Base-by-base conservation (phyloP, 2,329 filamentous ascomycete genomes). In the Exserohilum turcica region DNA sequence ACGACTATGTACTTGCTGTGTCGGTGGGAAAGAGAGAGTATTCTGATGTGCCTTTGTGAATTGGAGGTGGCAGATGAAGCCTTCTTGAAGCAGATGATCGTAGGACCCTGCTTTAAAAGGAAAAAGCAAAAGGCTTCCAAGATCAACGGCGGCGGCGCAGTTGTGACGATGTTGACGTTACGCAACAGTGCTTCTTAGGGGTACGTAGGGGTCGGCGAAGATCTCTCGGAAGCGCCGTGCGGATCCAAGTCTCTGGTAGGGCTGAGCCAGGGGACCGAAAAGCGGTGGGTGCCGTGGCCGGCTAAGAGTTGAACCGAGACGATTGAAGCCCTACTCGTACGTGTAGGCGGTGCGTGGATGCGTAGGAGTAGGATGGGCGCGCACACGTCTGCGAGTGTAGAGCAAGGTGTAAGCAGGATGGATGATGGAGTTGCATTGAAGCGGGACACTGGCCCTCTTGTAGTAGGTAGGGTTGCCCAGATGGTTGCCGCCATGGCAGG, bases 381-480 rank as follows among this genome's bases (percentile, higher is more conserved):
- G 21, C 21, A 24, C 21, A 5, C 4, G 7, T 24, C 21, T 24
- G 21, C 7, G 21, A 42, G 40, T 47, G 31, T 32, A 18, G 43
- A 32, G 39, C 15, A 29, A 39, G 36, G 46, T 52, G 38, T 18
- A 43, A 49, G 31, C 38, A 43, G 42, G 53, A 16, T 24, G 33
- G 36, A n/a, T 31, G 24, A 16, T 39, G 46, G 46, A 24, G 21
- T 24, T 24, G 21, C 10, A 47, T 44, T 18, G 39, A 39, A 51
- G 59, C 59, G 66, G 64, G 57, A 52, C 45, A 50, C 18, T 45
- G 43, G 48, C 39, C 45, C 48, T 67, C 64, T 70, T 72, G 68
- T 71, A 67, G 68, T 71, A 67, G 55, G 51, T 48, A 50, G 54
- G 24, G 21, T 5, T 15, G 45, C 29, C 36, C 32, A 32, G 43